phyloP scores from a whole-genome alignment of 2,329 filamentous ascomycete species.

The Cytospora piceae region DNA sequence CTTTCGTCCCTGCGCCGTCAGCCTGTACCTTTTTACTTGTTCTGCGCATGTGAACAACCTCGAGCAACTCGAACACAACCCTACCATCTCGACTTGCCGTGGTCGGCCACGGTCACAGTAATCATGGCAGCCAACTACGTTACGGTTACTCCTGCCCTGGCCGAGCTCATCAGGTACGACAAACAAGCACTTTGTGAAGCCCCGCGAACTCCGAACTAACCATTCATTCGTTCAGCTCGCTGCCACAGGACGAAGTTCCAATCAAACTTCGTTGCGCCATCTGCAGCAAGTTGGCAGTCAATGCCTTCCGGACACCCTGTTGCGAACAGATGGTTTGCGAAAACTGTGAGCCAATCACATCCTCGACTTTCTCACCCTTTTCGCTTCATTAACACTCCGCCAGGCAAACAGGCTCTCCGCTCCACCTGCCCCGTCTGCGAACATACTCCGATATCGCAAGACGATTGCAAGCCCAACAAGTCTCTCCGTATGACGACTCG shows the following conservation, averaged over 20 bases:
- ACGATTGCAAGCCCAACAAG: slow-evolving; percentile 88
- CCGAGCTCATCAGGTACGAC: slow-evolving; percentile 61
- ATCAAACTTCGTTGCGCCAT: slow-evolving; percentile 94
- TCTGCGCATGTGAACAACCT: slow-evolving; percentile 21
- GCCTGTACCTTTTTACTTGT: neutral
- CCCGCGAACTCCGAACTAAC: slow-evolving; percentile 28
- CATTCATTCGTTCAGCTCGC: slow-evolving; percentile 57
- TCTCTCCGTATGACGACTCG: slow-evolving; percentile 89
- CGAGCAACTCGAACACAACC: neutral
- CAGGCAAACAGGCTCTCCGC: slow-evolving; percentile 76
- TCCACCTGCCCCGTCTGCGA: slow-evolving; percentile 90
- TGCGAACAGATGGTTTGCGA: slow-evolving; percentile 96
- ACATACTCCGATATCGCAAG: slow-evolving; percentile 83
- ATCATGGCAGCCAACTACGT: slow-evolving; percentile 32
- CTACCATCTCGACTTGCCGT: neutral
- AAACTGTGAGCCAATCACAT: slow-evolving; percentile 61
- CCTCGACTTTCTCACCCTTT: neutral
- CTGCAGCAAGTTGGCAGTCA: slow-evolving; percentile 87
- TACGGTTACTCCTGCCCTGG: slow-evolving; percentile 53
- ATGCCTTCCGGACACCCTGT: slow-evolving; percentile 89
- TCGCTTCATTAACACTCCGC: slow-evolving; percentile 30
- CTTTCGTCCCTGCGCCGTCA: slow-evolving; percentile 24
- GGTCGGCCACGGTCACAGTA: slow-evolving; percentile 29
- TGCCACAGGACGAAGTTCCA: slow-evolving; percentile 85
- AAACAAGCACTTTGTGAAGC: neutral